A percentile compares a stretch with the other conserved stretches of the same genome.
Evolutionary conservation across 2,329 filamentous ascomycete species (phyloP).

Genomic region (Bipolaris sorokiniana): DNA sequence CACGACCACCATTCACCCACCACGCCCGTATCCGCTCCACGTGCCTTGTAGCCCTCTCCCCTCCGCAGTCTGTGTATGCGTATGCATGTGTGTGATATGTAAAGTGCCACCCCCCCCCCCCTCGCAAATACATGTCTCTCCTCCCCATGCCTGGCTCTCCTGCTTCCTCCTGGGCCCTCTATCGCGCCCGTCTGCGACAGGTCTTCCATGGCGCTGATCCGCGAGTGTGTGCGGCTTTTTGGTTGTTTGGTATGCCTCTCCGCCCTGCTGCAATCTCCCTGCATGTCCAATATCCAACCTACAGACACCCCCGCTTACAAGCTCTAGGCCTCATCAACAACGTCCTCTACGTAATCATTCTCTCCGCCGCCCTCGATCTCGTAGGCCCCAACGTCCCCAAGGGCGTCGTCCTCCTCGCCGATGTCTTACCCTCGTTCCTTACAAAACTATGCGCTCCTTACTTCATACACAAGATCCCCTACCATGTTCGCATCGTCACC

Average conservation of each 20-base stretch:
- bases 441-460: constrained; percentile 91
- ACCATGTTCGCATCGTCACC: constrained; percentile 73
- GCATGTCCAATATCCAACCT: background rate
- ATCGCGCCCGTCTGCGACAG: constrained; percentile 67
- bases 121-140: constrained; percentile 36
- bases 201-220: constrained; percentile 72
- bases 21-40: constrained; percentile 3
- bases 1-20: constrained; percentile 1
- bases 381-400: constrained; percentile 88
- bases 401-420: constrained; percentile 88
- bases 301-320: constrained; percentile 9
- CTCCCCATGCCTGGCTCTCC: constrained; percentile 64
- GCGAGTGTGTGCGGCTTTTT: constrained; percentile 80
- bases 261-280: background rate
- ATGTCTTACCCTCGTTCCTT: constrained; percentile 87
- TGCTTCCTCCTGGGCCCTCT: constrained; percentile 74
- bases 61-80: background rate
- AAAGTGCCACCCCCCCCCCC: constrained; percentile 6
- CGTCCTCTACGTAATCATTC: constrained; percentile 95
- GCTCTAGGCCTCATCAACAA: constrained; percentile 85
- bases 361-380: constrained; percentile 92
- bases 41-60: background rate
- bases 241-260: constrained; percentile 78
- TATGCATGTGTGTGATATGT: constrained; percentile 5
- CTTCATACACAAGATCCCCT: constrained; percentile 88